Conservation (phyloP, 441 rosid genomes). For the Pelargonium fulgidum region DNA sequence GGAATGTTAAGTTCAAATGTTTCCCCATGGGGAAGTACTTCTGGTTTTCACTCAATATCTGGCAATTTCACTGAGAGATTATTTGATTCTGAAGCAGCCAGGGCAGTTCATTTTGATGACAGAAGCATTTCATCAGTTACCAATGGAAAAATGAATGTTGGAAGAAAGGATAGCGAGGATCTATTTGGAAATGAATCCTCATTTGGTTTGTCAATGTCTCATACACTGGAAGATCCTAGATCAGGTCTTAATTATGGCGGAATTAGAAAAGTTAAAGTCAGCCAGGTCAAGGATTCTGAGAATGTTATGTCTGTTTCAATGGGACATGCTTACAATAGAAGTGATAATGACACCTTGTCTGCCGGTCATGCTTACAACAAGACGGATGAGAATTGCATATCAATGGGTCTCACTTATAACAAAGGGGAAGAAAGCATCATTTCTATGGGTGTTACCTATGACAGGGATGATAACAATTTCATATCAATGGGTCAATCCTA, state of each 20-base stretch:
- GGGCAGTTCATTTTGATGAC: slow-evolving; percentile 43
- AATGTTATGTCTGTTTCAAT: slow-evolving; percentile 33
- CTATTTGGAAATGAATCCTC: slow-evolving; percentile 42
- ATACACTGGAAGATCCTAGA: slow-evolving; percentile 41
- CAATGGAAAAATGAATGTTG: slow-evolving; percentile 32
- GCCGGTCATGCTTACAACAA: slow-evolving; percentile 25
- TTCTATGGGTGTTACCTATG: slow-evolving; percentile 27
- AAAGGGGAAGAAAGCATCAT: slow-evolving; percentile 24
- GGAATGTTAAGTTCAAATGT: slow-evolving; percentile 32
- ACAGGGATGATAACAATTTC: slow-evolving; percentile 38
- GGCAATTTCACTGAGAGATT: slow-evolving; percentile 45
- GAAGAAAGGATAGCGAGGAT: slow-evolving; percentile 34
- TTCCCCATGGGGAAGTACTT: slow-evolving; percentile 44
- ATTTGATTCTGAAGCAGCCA: slow-evolving; percentile 45
- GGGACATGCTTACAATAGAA: slow-evolving; percentile 33
- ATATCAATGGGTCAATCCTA: slow-evolving; percentile 44
- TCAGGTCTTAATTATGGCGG: slow-evolving; percentile 42
- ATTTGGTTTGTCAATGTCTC: slow-evolving; percentile 54
- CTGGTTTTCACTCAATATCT: slow-evolving; percentile 44
- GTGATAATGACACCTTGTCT: slow-evolving; percentile 32
- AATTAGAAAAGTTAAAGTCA: slow-evolving; percentile 49
- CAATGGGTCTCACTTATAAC: slow-evolving; percentile 28
- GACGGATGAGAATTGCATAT: slow-evolving; percentile 24
- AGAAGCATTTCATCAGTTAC: slow-evolving; percentile 38
- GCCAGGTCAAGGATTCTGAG: slow-evolving; percentile 46